Evolutionary conservation across 1,139 yeast species (phyloP), one percentile per base, ranked within the genome.

Genomic region (Blastobotrys capitulatus): DNA sequence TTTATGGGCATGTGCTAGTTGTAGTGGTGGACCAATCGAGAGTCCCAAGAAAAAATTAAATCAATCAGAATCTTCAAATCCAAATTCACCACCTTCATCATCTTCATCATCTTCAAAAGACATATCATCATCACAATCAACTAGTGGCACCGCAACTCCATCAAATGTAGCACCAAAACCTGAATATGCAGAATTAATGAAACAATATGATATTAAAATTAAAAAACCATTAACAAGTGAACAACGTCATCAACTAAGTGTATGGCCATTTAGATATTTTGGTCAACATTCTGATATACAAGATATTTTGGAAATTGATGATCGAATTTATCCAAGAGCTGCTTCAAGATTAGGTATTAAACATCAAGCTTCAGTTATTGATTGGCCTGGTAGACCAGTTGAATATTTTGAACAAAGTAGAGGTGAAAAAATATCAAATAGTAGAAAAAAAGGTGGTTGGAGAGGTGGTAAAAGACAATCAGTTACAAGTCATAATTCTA

Each of bases 1-100:
- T 63, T 86, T 89, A 6, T 90, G 97, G 97, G 77, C 89, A n/a
- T 90, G 97, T 72, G 92, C 88, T 22, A 65, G 72, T 2, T 89
- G 97, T 68, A 76, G 66, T 70, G 43, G 78, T 15, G 63, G 2
- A 16, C n/a, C 6, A 60, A 1, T 50, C 54, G 9, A 64, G 60
- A 22, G 55, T 52, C 38, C 51, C 61, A 18, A 36, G 16, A 22
- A 22, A 7, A 22, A 22, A 22, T n/a, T n/a, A n/a, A n/a, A n/a
- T n/a, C n/a, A n/a, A n/a, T 13, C 9, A 35, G 18, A 34, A 16
- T n/a, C 27, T 44, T 40, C 32, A 19, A 12, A 12, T 13, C 40
- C 25, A 35, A 18, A 6, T 15, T 29, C 19, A 7, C 25, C 40
- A 15, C 40, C 40, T 12, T 6, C 22, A 6, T 7, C 29, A 10